phyloP scores from a whole-genome alignment of 495 filamentous ascomycete species.

The Ascobolus immersus region DNA sequence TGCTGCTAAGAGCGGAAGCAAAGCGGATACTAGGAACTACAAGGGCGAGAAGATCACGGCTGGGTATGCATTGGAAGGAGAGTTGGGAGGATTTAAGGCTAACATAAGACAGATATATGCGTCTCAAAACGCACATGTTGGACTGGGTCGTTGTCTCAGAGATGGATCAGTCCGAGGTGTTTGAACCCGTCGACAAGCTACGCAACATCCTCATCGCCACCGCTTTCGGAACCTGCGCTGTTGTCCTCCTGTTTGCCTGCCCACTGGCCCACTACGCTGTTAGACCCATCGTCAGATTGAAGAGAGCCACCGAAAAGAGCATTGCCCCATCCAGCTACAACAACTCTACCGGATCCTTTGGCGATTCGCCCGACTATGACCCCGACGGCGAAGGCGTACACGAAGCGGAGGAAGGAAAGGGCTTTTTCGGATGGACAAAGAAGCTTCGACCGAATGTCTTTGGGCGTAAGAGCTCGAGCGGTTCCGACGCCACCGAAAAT shows the following conservation, averaged over 20 bases:
- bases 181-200: conserved; percentile 43
- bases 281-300: conserved; percentile 50
- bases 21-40: conserved; percentile 27
- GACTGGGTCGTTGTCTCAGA: conserved; percentile 68
- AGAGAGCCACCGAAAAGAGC: conserved; percentile 52
- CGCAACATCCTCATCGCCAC: conserved; percentile 56
- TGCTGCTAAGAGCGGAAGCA: conserved; percentile 5
- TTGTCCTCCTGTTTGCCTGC: conserved; percentile 38
- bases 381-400: conserved; percentile 8
- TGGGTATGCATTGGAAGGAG: conserved; percentile 25
- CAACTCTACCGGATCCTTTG: no score
- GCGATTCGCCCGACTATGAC: conserved; percentile 6
- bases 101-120: conserved; percentile 6
- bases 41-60: conserved; percentile 26
- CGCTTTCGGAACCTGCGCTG: conserved; percentile 56
- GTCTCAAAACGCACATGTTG: conserved; percentile 22
- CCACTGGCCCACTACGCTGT: conserved; percentile 59
- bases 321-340: no score
- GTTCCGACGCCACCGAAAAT: conserved; percentile 16
- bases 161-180: conserved; percentile 45
- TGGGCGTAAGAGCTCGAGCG: conserved; percentile 4
- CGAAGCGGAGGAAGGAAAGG: conserved; percentile 5
- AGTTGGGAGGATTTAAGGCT: conserved; percentile 12
- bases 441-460: not conserved
- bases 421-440: not conserved